phyloP scores from a whole-genome alignment of 1,284 basidiomycete genomes.

The Rhodotorula sp. region DNA sequence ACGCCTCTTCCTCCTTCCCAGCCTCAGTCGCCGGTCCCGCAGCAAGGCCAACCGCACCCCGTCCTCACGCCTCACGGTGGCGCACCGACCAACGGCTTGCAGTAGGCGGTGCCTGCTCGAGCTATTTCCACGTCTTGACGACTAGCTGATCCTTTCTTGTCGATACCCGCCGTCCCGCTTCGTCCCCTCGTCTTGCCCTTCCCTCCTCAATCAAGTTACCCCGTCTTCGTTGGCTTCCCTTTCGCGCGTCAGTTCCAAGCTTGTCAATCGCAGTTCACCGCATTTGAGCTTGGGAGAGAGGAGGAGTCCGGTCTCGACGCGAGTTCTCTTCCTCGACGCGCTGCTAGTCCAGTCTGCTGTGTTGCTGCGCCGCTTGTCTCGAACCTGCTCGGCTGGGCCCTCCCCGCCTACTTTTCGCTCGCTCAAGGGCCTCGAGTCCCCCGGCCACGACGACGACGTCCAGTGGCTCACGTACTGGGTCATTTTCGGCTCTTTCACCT shows the following conservation, averaged over 20 bases:
- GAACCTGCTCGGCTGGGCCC: constrained; percentile 76
- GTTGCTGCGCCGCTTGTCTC: too few species aligned
- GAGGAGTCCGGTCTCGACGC: too few species aligned
- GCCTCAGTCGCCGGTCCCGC: not conserved
- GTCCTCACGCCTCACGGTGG: not conserved
- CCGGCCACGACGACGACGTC: constrained; percentile 55
- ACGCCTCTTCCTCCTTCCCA: constrained; percentile 3
- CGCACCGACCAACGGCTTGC: not conserved
- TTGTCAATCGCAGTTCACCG: not conserved
- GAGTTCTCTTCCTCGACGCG: too few species aligned
- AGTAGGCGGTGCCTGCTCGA: not conserved
- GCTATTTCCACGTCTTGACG: not conserved
- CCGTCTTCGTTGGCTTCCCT: not conserved
- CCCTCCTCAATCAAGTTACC: not conserved
- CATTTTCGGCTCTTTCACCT: constrained; percentile 81
- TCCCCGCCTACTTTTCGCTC: constrained; percentile 83
- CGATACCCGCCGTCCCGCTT: not conserved
- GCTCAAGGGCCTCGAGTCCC: constrained; percentile 76
- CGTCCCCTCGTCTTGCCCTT: not conserved
- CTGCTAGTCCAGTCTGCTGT: too few species aligned
- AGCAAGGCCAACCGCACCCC: not conserved
- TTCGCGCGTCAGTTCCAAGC: not conserved
- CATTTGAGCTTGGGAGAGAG: too few species aligned
- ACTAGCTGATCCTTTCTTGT: too few species aligned
- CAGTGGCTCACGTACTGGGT: constrained; percentile 83